Percentiles rank a stretch among this genome's conserved stretches.
Conservation (phyloP, 2,329 filamentous ascomycete genomes). For the Basipetospora chlamydospora region DNA sequence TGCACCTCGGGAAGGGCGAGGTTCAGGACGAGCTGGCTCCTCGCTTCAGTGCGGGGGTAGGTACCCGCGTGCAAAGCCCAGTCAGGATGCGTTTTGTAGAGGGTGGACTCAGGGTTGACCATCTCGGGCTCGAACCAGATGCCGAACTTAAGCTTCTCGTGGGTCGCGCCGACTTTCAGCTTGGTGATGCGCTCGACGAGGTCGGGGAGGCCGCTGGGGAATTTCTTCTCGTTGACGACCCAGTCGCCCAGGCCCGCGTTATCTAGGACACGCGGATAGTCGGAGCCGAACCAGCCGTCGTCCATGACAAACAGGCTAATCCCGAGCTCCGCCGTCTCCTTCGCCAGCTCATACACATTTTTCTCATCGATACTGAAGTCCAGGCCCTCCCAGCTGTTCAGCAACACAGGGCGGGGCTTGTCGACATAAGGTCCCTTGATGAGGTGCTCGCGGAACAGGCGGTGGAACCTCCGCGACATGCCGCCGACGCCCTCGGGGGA, state of each 20-base stretch:
- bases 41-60: constrained; percentile 38
- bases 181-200: constrained; percentile 36
- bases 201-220: constrained; percentile 39
- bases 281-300: constrained; percentile 53
- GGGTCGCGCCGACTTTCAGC: constrained; percentile 30
- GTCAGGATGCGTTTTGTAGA: constrained; percentile 48
- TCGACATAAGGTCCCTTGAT: constrained; percentile 40
- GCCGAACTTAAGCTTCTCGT: constrained; percentile 40
- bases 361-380: constrained; percentile 42
- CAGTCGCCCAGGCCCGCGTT: constrained; percentile 48
- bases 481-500: constrained; percentile 42
- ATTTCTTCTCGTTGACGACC: constrained; percentile 41
- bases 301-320: constrained; percentile 51
- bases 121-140: constrained; percentile 57
- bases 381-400: constrained; percentile 54
- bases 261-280: constrained; percentile 44
- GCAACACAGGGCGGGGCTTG: constrained; percentile 35
- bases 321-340: constrained; percentile 42
- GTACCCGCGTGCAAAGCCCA: constrained; percentile 45
- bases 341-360: constrained; percentile 38
- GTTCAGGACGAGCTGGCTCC: constrained; percentile 48
- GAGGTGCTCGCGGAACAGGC: constrained; percentile 46
- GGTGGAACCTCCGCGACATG: constrained; percentile 47
- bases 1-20: constrained; percentile 46
- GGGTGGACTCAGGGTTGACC: constrained; percentile 46